Evolutionary conservation across 2,329 filamentous ascomycete genomes (phyloP), one percentile per base, ranked within the genome.

Genomic region (Pseudofabraea citricarpa): DNA sequence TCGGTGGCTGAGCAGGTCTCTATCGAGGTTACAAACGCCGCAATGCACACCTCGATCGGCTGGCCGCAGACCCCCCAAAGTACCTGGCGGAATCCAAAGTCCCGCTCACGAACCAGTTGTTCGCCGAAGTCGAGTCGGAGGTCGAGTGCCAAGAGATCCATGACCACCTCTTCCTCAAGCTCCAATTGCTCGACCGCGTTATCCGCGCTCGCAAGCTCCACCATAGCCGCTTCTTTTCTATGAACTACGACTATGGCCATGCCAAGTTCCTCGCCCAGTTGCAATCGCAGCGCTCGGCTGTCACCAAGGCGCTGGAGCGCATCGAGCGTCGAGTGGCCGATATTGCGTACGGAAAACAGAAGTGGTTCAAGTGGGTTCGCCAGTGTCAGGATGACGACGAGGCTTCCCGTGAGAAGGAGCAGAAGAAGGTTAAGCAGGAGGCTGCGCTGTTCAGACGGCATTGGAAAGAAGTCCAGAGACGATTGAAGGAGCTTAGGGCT

Each of bases 1-100:
- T n/a, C n/a, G n/a, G n/a, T n/a, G n/a, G n/a, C n/a, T n/a, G n/a
- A n/a, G n/a, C n/a, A 50, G 50, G 65, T 50, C 59, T 75, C 4
- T 74, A 74, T 53, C 62, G 64, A 40, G 72, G 71, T 7, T 74
- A 75, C 56, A 74, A 74, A 50, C 63, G 57, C 31, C 68, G 70
- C 32, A 73, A 73, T 53, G 60, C 62, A 7, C 59, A 63, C 36
- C 63, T 74, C 4, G 70, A 75, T 42, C 45, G 46, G 4, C 51
- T 70, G 13, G 47, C 60, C 3, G 54, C 54, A 9, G 47, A 58
- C 23, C 60, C 55, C 3, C 69, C 69, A n/a, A 19, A 51, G 15
- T 71, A 65, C 46, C 57, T 73, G 8, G 56, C 56, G 13, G 49
- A 53, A 9, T 52, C 60, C 12, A 61, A 60, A 32, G 54, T 56